These are phyloP conservation scores for Ogataea allantospora DNA, from an alignment of 805 yeast species.

Conservation along the genomic window DNA sequence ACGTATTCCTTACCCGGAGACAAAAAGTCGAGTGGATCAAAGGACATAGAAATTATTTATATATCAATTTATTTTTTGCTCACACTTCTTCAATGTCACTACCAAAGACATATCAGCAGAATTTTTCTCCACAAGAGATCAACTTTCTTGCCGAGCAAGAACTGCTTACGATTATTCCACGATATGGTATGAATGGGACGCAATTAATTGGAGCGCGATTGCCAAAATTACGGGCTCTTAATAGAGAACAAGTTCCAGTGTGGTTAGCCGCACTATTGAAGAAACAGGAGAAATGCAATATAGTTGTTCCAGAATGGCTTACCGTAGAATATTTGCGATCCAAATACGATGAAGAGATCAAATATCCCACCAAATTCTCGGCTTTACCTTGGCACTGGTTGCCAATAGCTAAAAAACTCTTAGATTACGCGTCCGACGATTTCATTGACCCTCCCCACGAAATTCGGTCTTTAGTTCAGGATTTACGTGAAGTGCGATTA, in stretches of 20 bases:
- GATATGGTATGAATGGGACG: conserved; percentile 65
- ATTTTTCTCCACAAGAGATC: conserved; percentile 73
- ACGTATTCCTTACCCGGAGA: conserved; percentile 9
- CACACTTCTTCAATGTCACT: conserved; percentile 74
- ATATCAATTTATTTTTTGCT: conserved; percentile 2
- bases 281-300: conserved; percentile 80
- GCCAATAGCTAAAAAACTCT: conserved; percentile 68
- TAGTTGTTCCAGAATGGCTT: conserved; percentile 87
- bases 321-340: conserved; percentile 50
- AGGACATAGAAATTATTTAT: conserved; percentile 7
- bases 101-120: conserved; percentile 51
- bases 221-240: conserved; percentile 64
- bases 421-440: conserved; percentile 74
- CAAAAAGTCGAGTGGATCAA: conserved; percentile 25
- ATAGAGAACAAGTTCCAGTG: conserved; percentile 68
- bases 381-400: conserved; percentile 87
- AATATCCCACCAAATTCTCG: conserved; percentile 57
- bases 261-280: conserved; percentile 87
- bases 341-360: conserved; percentile 65
- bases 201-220: conserved; percentile 59
- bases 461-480: conserved; percentile 71
- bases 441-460: conserved; percentile 69
- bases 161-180: conserved; percentile 68
- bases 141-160: conserved; percentile 86
- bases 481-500: conserved; percentile 77